Evolutionary conservation across 73 alveolate species (phyloP), one percentile per base, ranked within the genome.

Genomic region (Paramecium primaurelia): DNA sequence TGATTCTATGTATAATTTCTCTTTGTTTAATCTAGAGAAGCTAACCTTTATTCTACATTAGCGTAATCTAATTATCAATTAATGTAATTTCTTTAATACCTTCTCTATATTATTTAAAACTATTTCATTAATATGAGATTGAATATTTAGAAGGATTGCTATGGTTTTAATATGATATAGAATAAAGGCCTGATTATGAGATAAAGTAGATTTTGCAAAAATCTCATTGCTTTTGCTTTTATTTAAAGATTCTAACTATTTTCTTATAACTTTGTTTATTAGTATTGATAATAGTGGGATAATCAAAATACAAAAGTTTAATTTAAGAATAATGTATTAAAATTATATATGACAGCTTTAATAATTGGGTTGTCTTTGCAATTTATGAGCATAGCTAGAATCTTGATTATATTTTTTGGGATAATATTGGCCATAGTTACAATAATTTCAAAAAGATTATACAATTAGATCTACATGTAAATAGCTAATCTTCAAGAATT

Each of bases 101-200:
- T 26, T 64, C 84, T 32, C 26, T 64, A 32, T 64, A 64, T 64
- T 64, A 64, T 34, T 28, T 34, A 64, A 32, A 64, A 28, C 26
- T 64, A n/a, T 32, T 64, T 64, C 84, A 64, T 64, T 64, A 64
- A 64, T 28, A 64, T 64, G 84, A 64, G 28, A 64, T 64, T 12
- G 51, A 64, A 34, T 64, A 32, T 34, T 34, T 64, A 64, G 84
- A 32, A 32, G 84, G 84, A 28, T 64, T 64, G 47, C 26, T 64
- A 64, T 64, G 84, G 84, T 64, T 64, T 64, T 64, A 64, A 8
- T 64, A 64, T 28, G 84, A 64, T 64, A 64, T 64, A 32, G 84
- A 64, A 64, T 64, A 64, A 64, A 64, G 47, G 47, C 84, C 84
- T 32, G 42, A 64, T 32, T 64, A 32, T 64, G 84, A 34, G 14